Conservation (phyloP, 2,329 filamentous ascomycete genomes). For the Ascochyta viciae-villosae region DNA sequence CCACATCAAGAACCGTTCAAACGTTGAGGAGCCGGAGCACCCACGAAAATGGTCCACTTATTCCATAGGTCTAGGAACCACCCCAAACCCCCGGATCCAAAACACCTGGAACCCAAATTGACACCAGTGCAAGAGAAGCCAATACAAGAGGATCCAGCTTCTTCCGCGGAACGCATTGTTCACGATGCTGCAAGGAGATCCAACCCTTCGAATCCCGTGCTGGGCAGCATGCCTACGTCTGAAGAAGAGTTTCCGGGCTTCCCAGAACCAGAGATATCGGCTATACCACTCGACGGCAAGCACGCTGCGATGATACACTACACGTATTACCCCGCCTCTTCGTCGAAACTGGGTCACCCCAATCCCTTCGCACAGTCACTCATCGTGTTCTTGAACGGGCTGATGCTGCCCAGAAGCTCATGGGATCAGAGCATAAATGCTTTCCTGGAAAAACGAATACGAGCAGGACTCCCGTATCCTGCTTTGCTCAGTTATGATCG, state of each 20-base stretch:
- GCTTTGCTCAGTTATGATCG: conserved; percentile 64
- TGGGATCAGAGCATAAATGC: conserved; percentile 47
- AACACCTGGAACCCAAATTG: conserved; percentile 3
- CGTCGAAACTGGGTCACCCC: conserved; percentile 27
- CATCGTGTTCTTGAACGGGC: conserved; percentile 55
- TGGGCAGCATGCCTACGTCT: conserved; percentile 27
- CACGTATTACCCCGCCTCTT: conserved; percentile 44
- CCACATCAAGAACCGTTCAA: not conserved
- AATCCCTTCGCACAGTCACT: conserved; percentile 48
- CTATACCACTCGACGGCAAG: conserved; percentile 38
- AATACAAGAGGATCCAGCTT: conserved; percentile 2
- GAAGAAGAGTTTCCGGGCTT: conserved; percentile 41
- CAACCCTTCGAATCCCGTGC: conserved; percentile 7
- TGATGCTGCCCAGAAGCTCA: conserved; percentile 50
- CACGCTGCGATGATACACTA: conserved; percentile 41
- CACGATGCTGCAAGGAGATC: conserved; percentile 8
- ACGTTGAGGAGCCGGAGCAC: not conserved
- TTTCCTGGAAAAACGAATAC: conserved; percentile 39
- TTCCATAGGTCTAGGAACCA: conserved; percentile 12
- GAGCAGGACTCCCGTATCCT: conserved; percentile 42
- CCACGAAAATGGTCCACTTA: conserved; percentile 14
- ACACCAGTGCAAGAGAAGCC: conserved; percentile 7
- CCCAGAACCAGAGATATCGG: conserved; percentile 39
- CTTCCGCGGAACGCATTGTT: conserved; percentile 8
- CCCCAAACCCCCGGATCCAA: conserved; percentile 11